Evolutionary conservation across 208 protist genomes (phyloP), one percentile per base, ranked within the genome.

Genomic region (Trypanosoma theileri): DNA sequence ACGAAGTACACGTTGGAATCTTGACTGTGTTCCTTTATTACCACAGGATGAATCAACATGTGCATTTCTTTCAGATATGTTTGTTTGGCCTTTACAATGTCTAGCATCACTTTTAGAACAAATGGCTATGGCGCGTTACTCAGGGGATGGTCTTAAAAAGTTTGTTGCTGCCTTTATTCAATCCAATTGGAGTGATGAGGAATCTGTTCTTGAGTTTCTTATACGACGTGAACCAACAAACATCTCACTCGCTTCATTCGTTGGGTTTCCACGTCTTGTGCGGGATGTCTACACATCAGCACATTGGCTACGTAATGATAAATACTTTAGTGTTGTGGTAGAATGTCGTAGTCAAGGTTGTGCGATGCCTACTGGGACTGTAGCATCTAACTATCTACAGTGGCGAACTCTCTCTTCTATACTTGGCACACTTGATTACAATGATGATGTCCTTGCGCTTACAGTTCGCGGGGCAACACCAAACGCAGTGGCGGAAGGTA

Each of bases 31-130:
- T 12, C 19, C 62, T 14, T 62, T 75, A 7, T 41, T 63, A 3
- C 53, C 56, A 14, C 31, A 41, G 16, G 17, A 59, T 2, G 70
- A 56, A 12, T 21, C 56, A 24, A 57, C 22, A 13, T 66, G 46
- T 54, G 31, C 62, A 13, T 75, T 75, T 64, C 26, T 75, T 22
- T 59, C 61, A 17, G 56, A 60, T 59, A 75, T 75, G n/a, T 74
- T 95, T 54, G 74, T 95, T n/a, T 90, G 89, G 59, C 83, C 90
- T 4, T 59, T 93, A 21, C 90, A 95, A 67, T 93, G 87, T 70
- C 8, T 92, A 0, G 85, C 81, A 0, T 76, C 88, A 59, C 48
- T 95, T 19, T 55, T 92, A 8, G 85, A 95, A 59, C 51, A 92
- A 51, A 89, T 85, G 71, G 72, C 83, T 4, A 63, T 80, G 12